Base-by-base conservation (phyloP, 2,329 filamentous ascomycete genomes). In the Esteya vermicola region DNA sequence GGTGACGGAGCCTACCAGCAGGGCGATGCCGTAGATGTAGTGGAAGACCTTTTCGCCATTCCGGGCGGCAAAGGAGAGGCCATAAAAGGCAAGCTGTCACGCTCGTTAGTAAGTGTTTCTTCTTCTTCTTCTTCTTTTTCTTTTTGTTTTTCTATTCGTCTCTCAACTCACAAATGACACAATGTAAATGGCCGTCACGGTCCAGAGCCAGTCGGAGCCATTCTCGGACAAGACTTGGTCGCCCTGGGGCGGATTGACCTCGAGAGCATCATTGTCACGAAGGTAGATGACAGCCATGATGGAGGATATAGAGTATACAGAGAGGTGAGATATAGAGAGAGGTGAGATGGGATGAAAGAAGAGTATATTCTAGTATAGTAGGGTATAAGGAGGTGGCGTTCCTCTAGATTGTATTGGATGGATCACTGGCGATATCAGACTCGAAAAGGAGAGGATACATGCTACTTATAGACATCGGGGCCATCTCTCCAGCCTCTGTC, bases 151-250 rank as follows among this genome's bases (percentile, higher is more conserved):
- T n/a, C n/a, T n/a, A n/a, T n/a, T n/a, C n/a, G n/a, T n/a, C n/a
- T n/a, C n/a, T n/a, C 2, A 7, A 52, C 63, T 33, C 51, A 68
- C 63, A 43, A 69, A 65, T n/a, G 59, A 56, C 14, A 71, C 19
- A 6, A 55, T 43, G 47, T 65, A 70, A 50, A 73, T 39, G 41
- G 68, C 65, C 6, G 62, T 64, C n/a, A 69, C 65, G 25, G 69
- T 60, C 62, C 63, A 74, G 12, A 73, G 59, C 70, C 69, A 75
- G 58, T 69, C 55, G 32, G 68, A 72, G 40, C 69, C 70, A 41
- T 65, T 54, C 1, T 53, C 54, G 1, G 60, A 58, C 18, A 72
- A 57, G 16, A 46, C 38, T 39, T 63, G 52, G 31, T 57, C 54
- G 9, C 62, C 62, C 3, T 44, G 46, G 0, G 62, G 58, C 3